Evolutionary conservation across 257 asterid species (phyloP).

Genomic region (Jasminum sambac): DNA sequence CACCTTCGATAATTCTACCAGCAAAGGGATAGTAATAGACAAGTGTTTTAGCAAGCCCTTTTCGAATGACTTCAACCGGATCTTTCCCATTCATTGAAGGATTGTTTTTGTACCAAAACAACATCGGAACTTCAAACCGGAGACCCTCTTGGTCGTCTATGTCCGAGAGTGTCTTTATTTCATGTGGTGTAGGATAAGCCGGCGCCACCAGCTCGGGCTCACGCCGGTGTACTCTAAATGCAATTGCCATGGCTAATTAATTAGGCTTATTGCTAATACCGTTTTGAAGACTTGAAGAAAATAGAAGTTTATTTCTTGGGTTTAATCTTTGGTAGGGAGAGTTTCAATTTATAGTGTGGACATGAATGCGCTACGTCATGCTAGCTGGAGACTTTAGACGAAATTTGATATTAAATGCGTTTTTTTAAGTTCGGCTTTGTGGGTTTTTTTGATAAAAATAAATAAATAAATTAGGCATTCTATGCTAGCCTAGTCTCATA

Average conservation of each 20-base stretch:
- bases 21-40: slow-evolving; percentile 31
- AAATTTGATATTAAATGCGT: too few relatives aligned
- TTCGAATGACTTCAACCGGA: slow-evolving; percentile 7
- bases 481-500: too few relatives aligned
- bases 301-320: not conserved
- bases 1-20: slow-evolving; percentile 28
- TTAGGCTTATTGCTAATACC: too few relatives aligned
- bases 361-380: too few relatives aligned
- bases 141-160: not conserved
- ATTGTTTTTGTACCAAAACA: not conserved
- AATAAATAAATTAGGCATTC: too few relatives aligned
- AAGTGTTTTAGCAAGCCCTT: slow-evolving; percentile 5
- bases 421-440: too few relatives aligned
- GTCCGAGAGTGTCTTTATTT: not conserved
- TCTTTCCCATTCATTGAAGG: not conserved
- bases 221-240: not conserved
- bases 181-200: not conserved
- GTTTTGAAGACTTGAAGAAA: not conserved
- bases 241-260: not conserved
- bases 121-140: not conserved
- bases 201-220: not conserved
- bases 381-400: too few relatives aligned
- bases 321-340: too few relatives aligned
- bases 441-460: too few relatives aligned
- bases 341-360: too few relatives aligned